Conservation (phyloP, 2,329 filamentous ascomycete genomes). For the Lizonia empirigonia region DNA sequence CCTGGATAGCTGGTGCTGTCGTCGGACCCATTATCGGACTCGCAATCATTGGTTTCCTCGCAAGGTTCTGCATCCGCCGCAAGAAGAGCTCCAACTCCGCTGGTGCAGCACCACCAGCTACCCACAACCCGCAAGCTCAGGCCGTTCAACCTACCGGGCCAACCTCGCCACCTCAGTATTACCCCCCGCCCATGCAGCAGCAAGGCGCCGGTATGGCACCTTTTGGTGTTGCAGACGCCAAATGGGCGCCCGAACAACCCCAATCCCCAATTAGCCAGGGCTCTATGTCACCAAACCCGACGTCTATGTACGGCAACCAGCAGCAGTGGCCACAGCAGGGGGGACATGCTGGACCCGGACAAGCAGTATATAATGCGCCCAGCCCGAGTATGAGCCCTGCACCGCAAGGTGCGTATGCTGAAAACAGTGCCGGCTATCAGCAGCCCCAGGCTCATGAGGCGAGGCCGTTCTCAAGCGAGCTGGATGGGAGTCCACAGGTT, state of each 20-base stretch:
- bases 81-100: constrained; percentile 23
- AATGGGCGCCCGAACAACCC: constrained; percentile 19
- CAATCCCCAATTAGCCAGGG: constrained; percentile 24
- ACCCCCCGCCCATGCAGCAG: constrained; percentile 26
- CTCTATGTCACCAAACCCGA: background rate
- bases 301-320: constrained; percentile 1
- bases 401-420: constrained; percentile 18
- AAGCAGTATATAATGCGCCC: constrained; percentile 18
- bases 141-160: background rate
- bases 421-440: constrained; percentile 5
- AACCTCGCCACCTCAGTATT: constrained; percentile 24
- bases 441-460: constrained; percentile 7
- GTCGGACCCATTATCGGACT: constrained; percentile 32
- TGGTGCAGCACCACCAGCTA: constrained; percentile 9
- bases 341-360: constrained; percentile 8
- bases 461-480: constrained; percentile 29
- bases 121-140: constrained; percentile 13
- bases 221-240: constrained; percentile 25
- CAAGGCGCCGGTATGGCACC: constrained; percentile 20
- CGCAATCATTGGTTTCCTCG: constrained; percentile 23
- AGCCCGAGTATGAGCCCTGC: constrained; percentile 19
- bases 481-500: constrained; percentile 19
- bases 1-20: constrained; percentile 41
- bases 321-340: constrained; percentile 28
- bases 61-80: constrained; percentile 26